Conservation (phyloP, 306 rosid genomes). For the Fragaria vesca region DNA sequence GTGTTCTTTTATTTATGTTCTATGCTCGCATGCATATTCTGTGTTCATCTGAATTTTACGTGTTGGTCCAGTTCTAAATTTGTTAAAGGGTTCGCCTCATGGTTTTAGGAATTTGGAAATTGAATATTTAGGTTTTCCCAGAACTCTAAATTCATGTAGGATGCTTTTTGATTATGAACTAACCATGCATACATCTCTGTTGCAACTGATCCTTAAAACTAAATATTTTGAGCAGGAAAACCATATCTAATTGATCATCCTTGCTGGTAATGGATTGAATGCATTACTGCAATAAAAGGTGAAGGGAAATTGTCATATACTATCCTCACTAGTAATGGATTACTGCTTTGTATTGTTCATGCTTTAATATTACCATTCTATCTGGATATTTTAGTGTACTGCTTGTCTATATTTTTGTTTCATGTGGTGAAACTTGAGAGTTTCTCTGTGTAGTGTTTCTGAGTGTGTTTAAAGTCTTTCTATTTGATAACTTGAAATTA, state of each 20-base stretch:
- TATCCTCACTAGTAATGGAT: neutral
- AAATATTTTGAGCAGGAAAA: neutral
- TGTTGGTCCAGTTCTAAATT: neutral
- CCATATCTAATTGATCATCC: neutral
- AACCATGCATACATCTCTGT: neutral
- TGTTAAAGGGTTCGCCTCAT: neutral
- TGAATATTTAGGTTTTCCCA: neutral
- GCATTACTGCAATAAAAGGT: neutral
- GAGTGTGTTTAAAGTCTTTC: neutral
- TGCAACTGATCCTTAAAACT: neutral
- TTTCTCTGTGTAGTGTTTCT: neutral
- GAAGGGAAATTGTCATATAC: neutral
- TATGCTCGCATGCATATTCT: neutral
- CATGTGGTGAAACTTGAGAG: neutral
- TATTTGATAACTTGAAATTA: neutral
- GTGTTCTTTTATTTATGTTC: neutral
- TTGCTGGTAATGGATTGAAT: neutral
- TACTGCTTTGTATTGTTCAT: neutral
- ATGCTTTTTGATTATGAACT: slow-evolving; percentile 2
- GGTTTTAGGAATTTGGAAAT: neutral
- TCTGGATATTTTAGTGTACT: neutral
- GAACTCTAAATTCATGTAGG: neutral
- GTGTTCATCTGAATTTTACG: neutral
- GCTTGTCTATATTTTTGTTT: neutral
- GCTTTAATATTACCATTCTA: neutral